Base-by-base conservation (phyloP, 1,284 basidiomycete species). In the Pascua guehoae region DNA sequence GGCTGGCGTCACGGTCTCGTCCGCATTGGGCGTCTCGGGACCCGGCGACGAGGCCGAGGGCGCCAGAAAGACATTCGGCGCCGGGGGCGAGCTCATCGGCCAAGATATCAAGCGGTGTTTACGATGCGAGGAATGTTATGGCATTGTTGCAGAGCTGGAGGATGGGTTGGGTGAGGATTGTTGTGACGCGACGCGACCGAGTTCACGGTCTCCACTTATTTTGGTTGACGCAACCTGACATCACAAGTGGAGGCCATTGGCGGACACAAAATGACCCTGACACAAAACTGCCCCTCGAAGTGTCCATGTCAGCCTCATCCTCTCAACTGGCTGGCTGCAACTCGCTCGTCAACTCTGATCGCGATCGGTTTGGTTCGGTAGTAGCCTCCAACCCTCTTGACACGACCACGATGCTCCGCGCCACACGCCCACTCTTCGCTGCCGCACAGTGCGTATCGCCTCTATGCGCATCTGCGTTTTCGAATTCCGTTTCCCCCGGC, bases 391-490 rank as follows among this genome's bases (percentile, higher is more conserved):
- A 32, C 24, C 24, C 49, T 15, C 48, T 38, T 24, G 12, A 54
- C 39, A 49, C 45, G 17, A 15, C 52, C 53, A 46, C 41, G 41
- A 92, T 92, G 89, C 83, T 92, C 68, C 87, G 89, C 72, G 78
- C 86, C 64, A 86, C 86, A 49, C 86, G 88, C 59, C 86, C 88
- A 60, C 82, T 86, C 68, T 84, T 72, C 56, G 64, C 66, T 49
- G 71, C 72, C 40, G 57, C 72, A 42, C 63, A 64, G 74, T 73
- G 53, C 64, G 71, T 69, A n/a, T 41, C 1, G 9, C 15, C 11
- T 5, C 18, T 3, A 12, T 32, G 24, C 24, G 24, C n/a, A n/a
- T n/a, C n/a, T n/a, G n/a, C n/a, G n/a, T n/a, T n/a, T n/a, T n/a
- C n/a, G 24, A 7, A 32, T 32, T 32, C 24, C 24, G 24, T 32